A percentile compares a stretch with the other conserved stretches of the same genome.
Evolutionary conservation across 257 asterid genomes (phyloP).

Genomic region (Pogostemon cablin): DNA sequence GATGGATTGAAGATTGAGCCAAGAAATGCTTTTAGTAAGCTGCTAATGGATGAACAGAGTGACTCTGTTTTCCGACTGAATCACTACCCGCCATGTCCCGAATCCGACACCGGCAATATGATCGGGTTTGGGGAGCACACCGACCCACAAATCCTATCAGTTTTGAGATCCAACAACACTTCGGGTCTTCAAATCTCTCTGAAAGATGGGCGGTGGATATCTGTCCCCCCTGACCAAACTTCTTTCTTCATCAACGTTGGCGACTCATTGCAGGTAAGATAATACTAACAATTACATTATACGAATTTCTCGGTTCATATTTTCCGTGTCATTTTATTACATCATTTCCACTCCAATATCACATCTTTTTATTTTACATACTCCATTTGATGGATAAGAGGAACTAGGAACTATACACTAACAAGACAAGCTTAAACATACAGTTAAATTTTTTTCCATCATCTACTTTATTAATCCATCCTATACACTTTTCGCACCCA

Average conservation of each 20-base stretch:
- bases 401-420: too few species aligned
- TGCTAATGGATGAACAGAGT: slow-evolving; percentile 65
- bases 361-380: too few species aligned
- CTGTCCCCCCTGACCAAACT: slow-evolving; percentile 73
- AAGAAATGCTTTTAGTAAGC: slow-evolving; percentile 47
- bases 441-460: too few species aligned
- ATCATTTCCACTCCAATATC: too few species aligned
- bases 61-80: slow-evolving; percentile 76
- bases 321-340: too few species aligned
- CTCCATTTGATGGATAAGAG: too few species aligned
- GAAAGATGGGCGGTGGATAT: slow-evolving; percentile 73
- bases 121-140: slow-evolving; percentile 94
- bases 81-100: slow-evolving; percentile 78
- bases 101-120: slow-evolving; percentile 38
- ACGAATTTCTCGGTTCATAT: too few species aligned
- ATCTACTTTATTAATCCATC: too few species aligned
- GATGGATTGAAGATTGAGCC: slow-evolving; percentile 52
- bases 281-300: too few species aligned
- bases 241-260: slow-evolving; percentile 90
- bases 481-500: too few species aligned
- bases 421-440: too few species aligned
- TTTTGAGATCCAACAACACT: slow-evolving; percentile 77
- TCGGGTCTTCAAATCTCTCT: slow-evolving; percentile 83
- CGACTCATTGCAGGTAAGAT: slow-evolving; percentile 76
- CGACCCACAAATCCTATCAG: slow-evolving; percentile 92